phyloP scores from a whole-genome alignment of 2,329 filamentous ascomycete species.

The Blumeria hordei region DNA sequence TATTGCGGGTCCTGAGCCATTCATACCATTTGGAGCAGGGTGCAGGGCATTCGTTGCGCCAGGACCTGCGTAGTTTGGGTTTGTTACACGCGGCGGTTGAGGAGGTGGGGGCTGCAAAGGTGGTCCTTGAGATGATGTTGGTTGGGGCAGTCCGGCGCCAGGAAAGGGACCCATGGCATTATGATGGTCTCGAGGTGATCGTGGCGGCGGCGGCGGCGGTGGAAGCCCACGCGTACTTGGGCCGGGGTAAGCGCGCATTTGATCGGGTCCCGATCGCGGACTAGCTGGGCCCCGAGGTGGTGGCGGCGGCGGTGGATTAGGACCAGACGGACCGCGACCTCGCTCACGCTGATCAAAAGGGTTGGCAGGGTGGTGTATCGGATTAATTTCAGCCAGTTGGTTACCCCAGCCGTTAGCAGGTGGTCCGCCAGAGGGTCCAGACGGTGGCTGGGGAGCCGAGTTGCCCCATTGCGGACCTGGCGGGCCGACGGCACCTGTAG shows the following conservation, averaged over 20 bases:
- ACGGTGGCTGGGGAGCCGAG: constrained; percentile 40
- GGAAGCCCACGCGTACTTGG: constrained; percentile 30
- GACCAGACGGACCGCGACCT: constrained; percentile 34
- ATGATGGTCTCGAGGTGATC: constrained; percentile 23
- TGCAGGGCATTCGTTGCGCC: constrained; percentile 20
- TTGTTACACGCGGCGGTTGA: constrained; percentile 29
- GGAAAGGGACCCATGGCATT: constrained; percentile 12
- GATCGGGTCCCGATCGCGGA: constrained; percentile 42
- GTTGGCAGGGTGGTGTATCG: constrained; percentile 50
- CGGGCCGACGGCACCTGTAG: constrained; percentile 56
- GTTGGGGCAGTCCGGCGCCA: constrained; percentile 18
- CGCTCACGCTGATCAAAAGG: constrained; percentile 61
- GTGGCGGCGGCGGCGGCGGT: constrained; percentile 28
- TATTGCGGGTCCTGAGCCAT: constrained; percentile 9
- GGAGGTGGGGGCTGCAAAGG: constrained; percentile 16
- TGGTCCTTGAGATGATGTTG: constrained; percentile 22
- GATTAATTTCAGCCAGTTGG: constrained; percentile 57
- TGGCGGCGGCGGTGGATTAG: constrained; percentile 38
- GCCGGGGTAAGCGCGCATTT: constrained; percentile 44
- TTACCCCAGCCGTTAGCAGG: constrained; percentile 29
- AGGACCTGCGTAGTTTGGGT: constrained; percentile 32
- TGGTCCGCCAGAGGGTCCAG: constrained; percentile 17
- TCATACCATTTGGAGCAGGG: constrained; percentile 18
- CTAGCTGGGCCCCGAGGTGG: constrained; percentile 36
- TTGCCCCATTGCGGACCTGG: constrained; percentile 78